phyloP scores from a whole-genome alignment of 768 basidiomycete genomes.

The Mycena indigotica region DNA sequence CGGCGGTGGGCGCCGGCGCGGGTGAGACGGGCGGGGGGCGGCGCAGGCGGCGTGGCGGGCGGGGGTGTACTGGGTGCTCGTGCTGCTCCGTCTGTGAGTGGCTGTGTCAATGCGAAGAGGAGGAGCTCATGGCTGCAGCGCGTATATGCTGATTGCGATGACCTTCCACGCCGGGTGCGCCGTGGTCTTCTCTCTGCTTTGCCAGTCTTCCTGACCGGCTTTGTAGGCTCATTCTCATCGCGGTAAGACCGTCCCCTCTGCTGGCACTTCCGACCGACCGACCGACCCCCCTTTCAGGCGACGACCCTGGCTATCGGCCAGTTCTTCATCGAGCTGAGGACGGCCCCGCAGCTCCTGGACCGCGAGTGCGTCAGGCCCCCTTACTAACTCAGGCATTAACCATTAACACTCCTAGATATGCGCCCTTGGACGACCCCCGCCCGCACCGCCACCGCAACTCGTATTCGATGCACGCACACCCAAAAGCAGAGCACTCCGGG shows the following conservation, averaged over 20 bases:
- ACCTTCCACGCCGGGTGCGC: slow-evolving; percentile 71
- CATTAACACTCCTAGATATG: slow-evolving; percentile 19
- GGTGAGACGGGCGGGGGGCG: slow-evolving; percentile 44
- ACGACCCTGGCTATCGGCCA: slow-evolving; percentile 60
- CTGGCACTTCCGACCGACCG: neutral
- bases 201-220: no score
- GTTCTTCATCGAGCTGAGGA: slow-evolving; percentile 53
- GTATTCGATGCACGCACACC: slow-evolving; percentile 64
- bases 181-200: no score
- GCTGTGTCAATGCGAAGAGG: neutral
- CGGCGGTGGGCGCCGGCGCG: slow-evolving; percentile 50
- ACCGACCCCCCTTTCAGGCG: slow-evolving; percentile 41
- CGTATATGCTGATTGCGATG: slow-evolving; percentile 77
- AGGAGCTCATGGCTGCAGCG: slow-evolving; percentile 35
- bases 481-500: slow-evolving; percentile 54
- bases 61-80: slow-evolving; percentile 57
- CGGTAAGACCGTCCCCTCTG: slow-evolving; percentile 37
- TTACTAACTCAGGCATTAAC: slow-evolving; percentile 22
- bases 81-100: slow-evolving; percentile 62
- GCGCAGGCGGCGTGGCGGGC: slow-evolving; percentile 56
- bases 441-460: slow-evolving; percentile 51
- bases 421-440: slow-evolving; percentile 18
- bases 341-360: slow-evolving; percentile 11
- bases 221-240: slow-evolving; percentile 49
- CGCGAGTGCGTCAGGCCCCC: slow-evolving; percentile 22